Conservation (phyloP, 2,329 filamentous ascomycete genomes). For the Ilyonectria sp. region DNA sequence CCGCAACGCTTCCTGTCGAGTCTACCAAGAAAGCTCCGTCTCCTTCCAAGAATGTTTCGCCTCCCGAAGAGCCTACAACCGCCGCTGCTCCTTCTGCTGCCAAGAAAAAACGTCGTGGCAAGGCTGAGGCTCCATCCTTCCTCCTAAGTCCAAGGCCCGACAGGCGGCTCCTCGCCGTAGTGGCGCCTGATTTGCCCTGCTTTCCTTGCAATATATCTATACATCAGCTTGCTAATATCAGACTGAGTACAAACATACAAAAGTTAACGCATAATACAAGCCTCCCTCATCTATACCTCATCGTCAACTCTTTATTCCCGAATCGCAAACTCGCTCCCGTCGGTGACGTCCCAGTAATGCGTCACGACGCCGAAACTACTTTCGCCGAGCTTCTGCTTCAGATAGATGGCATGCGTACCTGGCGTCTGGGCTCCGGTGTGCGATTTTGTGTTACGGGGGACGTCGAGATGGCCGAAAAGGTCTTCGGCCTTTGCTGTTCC, state of each 20-base stretch:
- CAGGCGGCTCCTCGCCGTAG: too few relatives aligned
- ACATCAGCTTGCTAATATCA: too few relatives aligned
- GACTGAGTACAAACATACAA: slow-evolving; percentile 38
- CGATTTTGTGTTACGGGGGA: slow-evolving; percentile 2
- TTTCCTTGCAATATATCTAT: too few relatives aligned
- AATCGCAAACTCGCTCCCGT: slow-evolving; percentile 36
- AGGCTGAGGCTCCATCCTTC: too few relatives aligned
- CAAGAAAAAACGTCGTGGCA: too few relatives aligned
- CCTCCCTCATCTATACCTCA: slow-evolving; percentile 40
- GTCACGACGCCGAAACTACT: slow-evolving; percentile 39
- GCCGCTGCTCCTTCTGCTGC: too few relatives aligned
- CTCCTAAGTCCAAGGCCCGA: too few relatives aligned
- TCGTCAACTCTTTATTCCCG: slow-evolving; percentile 1
- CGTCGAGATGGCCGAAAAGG: slow-evolving; percentile 21
- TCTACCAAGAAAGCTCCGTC: too few relatives aligned
- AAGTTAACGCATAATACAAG: slow-evolving; percentile 40
- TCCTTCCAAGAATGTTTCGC: too few relatives aligned
- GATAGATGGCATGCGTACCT: slow-evolving; percentile 26
- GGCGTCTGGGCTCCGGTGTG: slow-evolving; percentile 30
- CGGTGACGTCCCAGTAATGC: slow-evolving; percentile 44
- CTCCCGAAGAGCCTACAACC: too few relatives aligned
- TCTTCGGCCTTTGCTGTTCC: slow-evolving; percentile 31
- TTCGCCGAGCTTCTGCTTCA: slow-evolving; percentile 33
- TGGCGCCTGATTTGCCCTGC: too few relatives aligned
- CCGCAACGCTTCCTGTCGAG: too few relatives aligned